Evolutionary conservation across 208 protist species (phyloP).

Genomic region (Leishmania aethiopica): DNA sequence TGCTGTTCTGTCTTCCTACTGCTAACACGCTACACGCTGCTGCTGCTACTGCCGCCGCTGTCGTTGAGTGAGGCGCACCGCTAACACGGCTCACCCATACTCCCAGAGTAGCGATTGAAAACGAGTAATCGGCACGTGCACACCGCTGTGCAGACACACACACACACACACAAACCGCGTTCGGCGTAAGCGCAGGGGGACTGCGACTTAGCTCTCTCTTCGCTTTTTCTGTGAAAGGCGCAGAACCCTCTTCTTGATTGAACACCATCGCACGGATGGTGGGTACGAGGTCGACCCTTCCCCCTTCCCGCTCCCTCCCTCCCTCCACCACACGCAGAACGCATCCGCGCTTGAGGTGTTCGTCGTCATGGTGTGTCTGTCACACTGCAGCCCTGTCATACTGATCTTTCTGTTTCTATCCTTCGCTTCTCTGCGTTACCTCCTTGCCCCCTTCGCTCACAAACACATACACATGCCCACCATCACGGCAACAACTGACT

Average conservation of each 20-base stretch:
- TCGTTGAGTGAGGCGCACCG: neutral
- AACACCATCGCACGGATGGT: neutral
- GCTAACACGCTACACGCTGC: neutral
- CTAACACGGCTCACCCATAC: neutral
- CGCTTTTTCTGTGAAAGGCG: neutral
- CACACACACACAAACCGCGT: neutral
- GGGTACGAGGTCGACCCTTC: neutral
- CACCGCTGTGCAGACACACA: neutral
- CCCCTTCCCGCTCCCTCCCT: too few species aligned
- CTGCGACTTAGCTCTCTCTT: neutral
- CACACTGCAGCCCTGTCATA: neutral
- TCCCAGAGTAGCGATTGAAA: neutral
- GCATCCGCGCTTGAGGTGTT: neutral
- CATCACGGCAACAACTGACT: neutral
- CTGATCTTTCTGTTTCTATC: neutral
- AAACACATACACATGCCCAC: neutral
- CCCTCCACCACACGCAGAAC: neutral
- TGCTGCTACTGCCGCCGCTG: neutral
- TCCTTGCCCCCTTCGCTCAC: slow-evolving; percentile 13
- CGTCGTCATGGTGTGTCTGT: neutral
- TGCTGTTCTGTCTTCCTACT: neutral
- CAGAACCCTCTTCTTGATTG: neutral
- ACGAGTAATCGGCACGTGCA: neutral
- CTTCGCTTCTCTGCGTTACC: slow-evolving; percentile 2
- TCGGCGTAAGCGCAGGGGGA: neutral